Conservation (phyloP, 2,329 filamentous ascomycete species). For the Exophiala bonariae region DNA sequence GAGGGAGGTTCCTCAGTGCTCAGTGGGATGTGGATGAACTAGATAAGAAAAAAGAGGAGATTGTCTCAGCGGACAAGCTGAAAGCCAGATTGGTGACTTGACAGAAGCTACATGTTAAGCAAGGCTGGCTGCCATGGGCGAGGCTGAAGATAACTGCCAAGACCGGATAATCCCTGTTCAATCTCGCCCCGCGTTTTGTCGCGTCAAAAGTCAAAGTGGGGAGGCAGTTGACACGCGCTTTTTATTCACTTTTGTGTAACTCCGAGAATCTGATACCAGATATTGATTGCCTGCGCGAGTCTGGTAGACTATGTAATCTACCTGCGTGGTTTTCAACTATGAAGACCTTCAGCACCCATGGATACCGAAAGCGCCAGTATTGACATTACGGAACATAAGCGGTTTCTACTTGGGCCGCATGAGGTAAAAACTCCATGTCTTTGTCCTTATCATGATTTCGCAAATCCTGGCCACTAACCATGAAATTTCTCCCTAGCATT, state of each 20-base stretch:
- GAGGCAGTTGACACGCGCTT: background rate
- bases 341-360: constrained; percentile 6
- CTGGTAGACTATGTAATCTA: background rate
- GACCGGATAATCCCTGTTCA: too few relatives aligned
- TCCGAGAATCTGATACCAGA: too few relatives aligned
- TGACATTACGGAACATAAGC: constrained; percentile 18
- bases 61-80: constrained; percentile 34
- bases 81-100: constrained; percentile 37
- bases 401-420: constrained; percentile 5
- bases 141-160: too few relatives aligned
- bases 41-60: constrained; percentile 22
- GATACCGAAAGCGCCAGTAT: constrained; percentile 21
- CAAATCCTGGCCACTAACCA: constrained; percentile 16
- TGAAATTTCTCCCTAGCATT: constrained; percentile 6
- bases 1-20: constrained; percentile 19
- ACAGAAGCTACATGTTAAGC: background rate
- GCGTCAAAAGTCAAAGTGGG: too few relatives aligned
- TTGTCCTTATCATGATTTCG: background rate
- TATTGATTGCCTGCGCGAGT: background rate
- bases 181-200: too few relatives aligned
- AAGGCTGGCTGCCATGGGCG: too few relatives aligned
- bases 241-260: background rate
- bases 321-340: background rate
- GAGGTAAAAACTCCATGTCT: constrained; percentile 15
- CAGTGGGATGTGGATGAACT: constrained; percentile 30